Conservation (phyloP, 2,329 filamentous ascomycete species). For the Verticillium klebahnii region DNA sequence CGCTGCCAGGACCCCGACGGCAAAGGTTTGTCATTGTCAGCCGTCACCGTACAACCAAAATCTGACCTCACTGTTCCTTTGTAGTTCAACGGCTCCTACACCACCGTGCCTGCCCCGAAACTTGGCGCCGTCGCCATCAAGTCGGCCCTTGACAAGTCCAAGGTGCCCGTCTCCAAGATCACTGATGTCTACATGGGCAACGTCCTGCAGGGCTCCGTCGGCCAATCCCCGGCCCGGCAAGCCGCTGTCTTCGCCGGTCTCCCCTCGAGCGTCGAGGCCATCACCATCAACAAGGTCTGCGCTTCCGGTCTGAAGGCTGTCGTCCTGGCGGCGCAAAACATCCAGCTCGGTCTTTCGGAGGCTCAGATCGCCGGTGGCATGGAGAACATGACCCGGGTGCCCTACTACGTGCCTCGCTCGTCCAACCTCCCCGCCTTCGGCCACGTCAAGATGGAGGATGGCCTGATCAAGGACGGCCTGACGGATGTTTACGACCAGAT, state of each 20-base stretch:
- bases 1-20: conserved; percentile 83
- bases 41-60: not conserved
- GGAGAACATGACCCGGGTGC: conserved; percentile 95
- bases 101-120: conserved; percentile 76
- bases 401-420: conserved; percentile 84
- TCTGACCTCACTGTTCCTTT: conserved; percentile 7
- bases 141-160: conserved; percentile 81
- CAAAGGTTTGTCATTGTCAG: conserved; percentile 56
- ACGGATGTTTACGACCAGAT: conserved; percentile 96
- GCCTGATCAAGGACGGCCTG: conserved; percentile 87
- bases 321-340: conserved; percentile 84
- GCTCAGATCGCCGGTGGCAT: conserved; percentile 92
- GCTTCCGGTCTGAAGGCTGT: conserved; percentile 93
- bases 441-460: conserved; percentile 82
- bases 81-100: conserved; percentile 91
- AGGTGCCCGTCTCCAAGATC: conserved; percentile 74
- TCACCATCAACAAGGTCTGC: conserved; percentile 97
- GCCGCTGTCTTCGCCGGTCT: conserved; percentile 86
- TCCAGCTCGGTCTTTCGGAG: conserved; percentile 84
- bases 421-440: conserved; percentile 81
- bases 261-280: conserved; percentile 74
- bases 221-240: conserved; percentile 89
- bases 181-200: conserved; percentile 98
- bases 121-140: conserved; percentile 91
- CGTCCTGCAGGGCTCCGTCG: conserved; percentile 77